These are phyloP conservation scores for Tuctoria greenei DNA, from an alignment of 176 grass and related monocot species.

Conservation along the genomic window DNA sequence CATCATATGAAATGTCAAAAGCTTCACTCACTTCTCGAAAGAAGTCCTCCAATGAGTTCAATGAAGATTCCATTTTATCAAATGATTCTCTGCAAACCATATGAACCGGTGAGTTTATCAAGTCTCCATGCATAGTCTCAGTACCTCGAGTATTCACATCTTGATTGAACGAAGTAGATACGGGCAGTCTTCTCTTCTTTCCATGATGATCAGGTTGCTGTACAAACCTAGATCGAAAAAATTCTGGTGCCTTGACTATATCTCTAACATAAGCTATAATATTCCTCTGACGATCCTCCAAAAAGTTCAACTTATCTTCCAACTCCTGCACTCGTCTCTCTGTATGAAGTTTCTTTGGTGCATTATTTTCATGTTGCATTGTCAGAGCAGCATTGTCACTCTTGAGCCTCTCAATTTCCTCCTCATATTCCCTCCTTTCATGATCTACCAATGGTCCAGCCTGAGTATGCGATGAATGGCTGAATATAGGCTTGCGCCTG, in stretches of 20 bases:
- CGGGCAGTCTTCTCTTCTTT: constrained; percentile 76
- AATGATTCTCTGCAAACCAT: constrained; percentile 60
- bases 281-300: constrained; percentile 59
- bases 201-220: constrained; percentile 47
- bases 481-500: constrained; percentile 87
- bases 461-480: constrained; percentile 66
- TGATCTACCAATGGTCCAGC: constrained; percentile 49
- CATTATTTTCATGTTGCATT: constrained; percentile 60
- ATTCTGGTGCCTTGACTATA: constrained; percentile 57
- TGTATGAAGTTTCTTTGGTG: constrained; percentile 51
- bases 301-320: constrained; percentile 64
- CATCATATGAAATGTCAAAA: constrained; percentile 64
- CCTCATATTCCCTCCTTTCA: constrained; percentile 70
- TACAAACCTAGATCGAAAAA: constrained; percentile 57
- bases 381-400: constrained; percentile 53
- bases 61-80: constrained; percentile 84
- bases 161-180: constrained; percentile 44
- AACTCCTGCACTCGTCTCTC: constrained; percentile 80
- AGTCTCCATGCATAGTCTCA: constrained; percentile 33
- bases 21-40: constrained; percentile 68
- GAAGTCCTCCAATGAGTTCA: constrained; percentile 82
- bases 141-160: constrained; percentile 42
- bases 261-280: constrained; percentile 59
- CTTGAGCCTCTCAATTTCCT: constrained; percentile 76
- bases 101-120: constrained; percentile 37